Evolutionary conservation across 306 rosid genomes (phyloP), one percentile per base, ranked within the genome.

Genomic region (Pueraria montana): DNA sequence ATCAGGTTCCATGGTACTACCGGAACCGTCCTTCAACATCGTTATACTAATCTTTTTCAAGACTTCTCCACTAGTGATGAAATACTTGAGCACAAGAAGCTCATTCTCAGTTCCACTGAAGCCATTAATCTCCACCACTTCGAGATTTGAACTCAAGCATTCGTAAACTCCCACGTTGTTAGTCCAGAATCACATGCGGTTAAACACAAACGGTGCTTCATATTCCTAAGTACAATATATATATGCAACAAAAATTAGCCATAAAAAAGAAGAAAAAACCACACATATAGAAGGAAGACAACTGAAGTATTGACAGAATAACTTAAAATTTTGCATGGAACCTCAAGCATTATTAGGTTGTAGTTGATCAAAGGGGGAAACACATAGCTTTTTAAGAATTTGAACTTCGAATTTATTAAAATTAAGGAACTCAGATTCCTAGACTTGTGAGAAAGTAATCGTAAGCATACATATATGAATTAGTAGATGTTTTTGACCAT

Each of bases 141-240:
- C 30, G 1, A 84, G 16, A 18, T 8, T 69, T 18, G 4, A 10
- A n/a, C 4, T 27, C 76, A 84, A 11, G 48, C 87, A 63, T 32
- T 16, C 11, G 4, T 53, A 72, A 13, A 1, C 2, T 13, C 0
- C 21, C 24, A 27, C 43, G 2, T 34, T 6, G 3, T 38, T 32
- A 0, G 0, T 24, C 87, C 87, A 84, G 21, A 49, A 71, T n/a
- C 20, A 30, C 3, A 0, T 2, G 0, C 2, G 49, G 9, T 58
- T 34, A 34, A 34, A 34, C 34, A 32, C 0, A 55, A 55, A 55
- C 1, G 27, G 63, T 20, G 12, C 5, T 55, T 32, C 78, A 59
- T 82, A 83, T 4, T 40, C 87, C 90, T 89, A n/a, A 1, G 1
- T 4, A 34, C 1, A n/a, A n/a, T n/a, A 5, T 5, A 27, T 5